Evolutionary conservation across 805 yeast species (phyloP).

Genomic region (Phaffomyces thermotolerans): DNA sequence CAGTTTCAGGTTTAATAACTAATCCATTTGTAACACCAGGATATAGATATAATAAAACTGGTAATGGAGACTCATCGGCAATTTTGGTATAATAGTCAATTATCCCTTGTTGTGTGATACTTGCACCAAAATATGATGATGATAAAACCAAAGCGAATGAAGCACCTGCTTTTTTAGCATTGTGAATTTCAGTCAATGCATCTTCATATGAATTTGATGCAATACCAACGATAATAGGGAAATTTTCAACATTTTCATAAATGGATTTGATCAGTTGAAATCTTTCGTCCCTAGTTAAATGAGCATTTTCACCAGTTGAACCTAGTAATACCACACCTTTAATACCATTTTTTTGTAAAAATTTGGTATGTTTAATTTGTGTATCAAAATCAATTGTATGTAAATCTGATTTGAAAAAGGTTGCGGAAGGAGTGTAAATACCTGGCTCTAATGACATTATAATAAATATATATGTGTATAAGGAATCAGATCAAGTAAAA

Average conservation of each 20-base stretch:
- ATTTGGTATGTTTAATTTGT: constrained; percentile 38
- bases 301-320: constrained; percentile 50
- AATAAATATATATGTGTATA: too few species aligned
- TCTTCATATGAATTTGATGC: constrained; percentile 40
- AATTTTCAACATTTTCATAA: constrained; percentile 32
- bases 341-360: constrained; percentile 37
- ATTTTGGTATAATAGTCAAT: constrained; percentile 35
- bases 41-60: constrained; percentile 35
- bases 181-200: constrained; percentile 33
- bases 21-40: constrained; percentile 39
- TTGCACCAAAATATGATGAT: constrained; percentile 41
- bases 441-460: constrained; percentile 30
- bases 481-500: too few species aligned
- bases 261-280: constrained; percentile 26
- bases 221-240: constrained; percentile 42
- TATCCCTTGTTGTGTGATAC: constrained; percentile 39
- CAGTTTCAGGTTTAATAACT: constrained; percentile 28
- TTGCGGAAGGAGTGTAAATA: constrained; percentile 47
- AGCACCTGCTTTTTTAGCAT: constrained; percentile 33
- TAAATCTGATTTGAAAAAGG: constrained; percentile 40
- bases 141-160: constrained; percentile 35
- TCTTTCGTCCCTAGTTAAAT: constrained; percentile 41
- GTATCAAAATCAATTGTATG: constrained; percentile 37
- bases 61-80: constrained; percentile 32
- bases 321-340: constrained; percentile 44